A percentile compares a stretch with the other conserved stretches of the same genome.
Evolutionary conservation across 1,284 basidiomycete genomes (phyloP).

Genomic region (Fomitopsis palustris): DNA sequence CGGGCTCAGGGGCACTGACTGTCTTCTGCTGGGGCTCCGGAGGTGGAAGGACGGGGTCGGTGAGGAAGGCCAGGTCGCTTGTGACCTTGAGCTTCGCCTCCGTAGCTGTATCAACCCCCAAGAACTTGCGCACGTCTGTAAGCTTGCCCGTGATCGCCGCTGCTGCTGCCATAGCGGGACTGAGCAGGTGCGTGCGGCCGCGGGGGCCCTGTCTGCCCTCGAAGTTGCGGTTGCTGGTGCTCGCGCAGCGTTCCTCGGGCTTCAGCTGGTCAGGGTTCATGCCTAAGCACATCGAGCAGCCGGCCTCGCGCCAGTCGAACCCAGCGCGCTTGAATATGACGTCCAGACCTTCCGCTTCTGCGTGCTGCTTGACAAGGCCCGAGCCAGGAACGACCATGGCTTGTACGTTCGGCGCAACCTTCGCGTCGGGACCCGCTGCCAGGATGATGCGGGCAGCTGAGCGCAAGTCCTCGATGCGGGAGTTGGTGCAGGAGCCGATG

Average conservation of each 20-base stretch:
- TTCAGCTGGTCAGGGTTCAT: conserved; percentile 97
- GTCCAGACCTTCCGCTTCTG: conserved; percentile 91
- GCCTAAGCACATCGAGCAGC: conserved; percentile 97
- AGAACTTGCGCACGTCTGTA: conserved; percentile 85
- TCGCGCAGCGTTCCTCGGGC: conserved; percentile 91
- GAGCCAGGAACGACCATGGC: conserved; percentile 98
- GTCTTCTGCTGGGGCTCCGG: conserved; percentile 47
- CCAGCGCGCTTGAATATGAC: conserved; percentile 90
- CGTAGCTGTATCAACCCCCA: conserved; percentile 48
- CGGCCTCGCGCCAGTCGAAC: conserved; percentile 97
- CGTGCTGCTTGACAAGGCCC: conserved; percentile 91
- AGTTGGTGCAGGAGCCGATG: conserved; percentile 97
- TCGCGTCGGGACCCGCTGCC: conserved; percentile 72
- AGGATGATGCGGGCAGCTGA: conserved; percentile 84
- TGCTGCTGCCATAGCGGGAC: conserved; percentile 95
- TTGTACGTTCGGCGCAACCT: conserved; percentile 76
- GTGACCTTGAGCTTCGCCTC: conserved; percentile 63
- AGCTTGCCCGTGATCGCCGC: conserved; percentile 89
- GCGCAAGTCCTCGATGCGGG: conserved; percentile 93
- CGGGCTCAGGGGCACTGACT: conserved; percentile 29
- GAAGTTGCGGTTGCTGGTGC: conserved; percentile 96
- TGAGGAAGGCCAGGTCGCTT: conserved; percentile 73
- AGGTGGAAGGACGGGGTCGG: conserved; percentile 68
- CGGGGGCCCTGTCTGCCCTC: conserved; percentile 92
- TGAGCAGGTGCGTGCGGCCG: conserved; percentile 90